Evolutionary conservation across 2,329 filamentous ascomycete species (phyloP), one percentile per base, ranked within the genome.

Genomic region (Colletotrichum truncatum): DNA sequence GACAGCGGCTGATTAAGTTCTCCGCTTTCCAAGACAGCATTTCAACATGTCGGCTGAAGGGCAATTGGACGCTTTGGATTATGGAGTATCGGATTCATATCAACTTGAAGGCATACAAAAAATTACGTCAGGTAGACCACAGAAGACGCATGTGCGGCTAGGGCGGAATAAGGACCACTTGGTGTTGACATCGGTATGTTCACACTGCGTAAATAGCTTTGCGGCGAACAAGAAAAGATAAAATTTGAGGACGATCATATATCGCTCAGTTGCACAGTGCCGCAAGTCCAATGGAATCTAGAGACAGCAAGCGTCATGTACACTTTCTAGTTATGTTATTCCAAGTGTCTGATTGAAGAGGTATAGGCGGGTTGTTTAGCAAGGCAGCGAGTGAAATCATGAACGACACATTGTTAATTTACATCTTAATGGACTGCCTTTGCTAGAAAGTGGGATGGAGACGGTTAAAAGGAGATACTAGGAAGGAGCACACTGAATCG

Each of bases 31-130:
- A 21, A 52, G 61, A 48, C 30, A 64, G 46, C 56, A 64, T 48
- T 60, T 64, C 55, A 61, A 64, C 61, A 61, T 61, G 61, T 64
- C 61, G 39, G 30, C 23, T 46, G 39, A 25, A n/a, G 39, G 26
- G 28, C n/a, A 30, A 30, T 48, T 23, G 14, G 21, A 46, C 39
- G 48, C 48, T 64, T 54, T 64, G 14, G 48, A 36, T 46, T 30
- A 54, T 45, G 39, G 56, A 64, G 56, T 61, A 54, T 21, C 26
- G 56, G 48, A 26, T 48, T 64, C 56, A 64, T 23, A 64, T 64
- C 61, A 64, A 61, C 56, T 64, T 61, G 56, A 61, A 64, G 48
- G 39, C 32, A 49, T 49, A 63, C 3, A 12, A 48, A 48, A 54
- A 43, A 34, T 14, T 26, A 45, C 21, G 21, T 14, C 21, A 28